These are phyloP conservation scores for Xylariaceae sp. DNA, from an alignment of 2,329 filamentous ascomycete genomes.

Conservation along the genomic window DNA sequence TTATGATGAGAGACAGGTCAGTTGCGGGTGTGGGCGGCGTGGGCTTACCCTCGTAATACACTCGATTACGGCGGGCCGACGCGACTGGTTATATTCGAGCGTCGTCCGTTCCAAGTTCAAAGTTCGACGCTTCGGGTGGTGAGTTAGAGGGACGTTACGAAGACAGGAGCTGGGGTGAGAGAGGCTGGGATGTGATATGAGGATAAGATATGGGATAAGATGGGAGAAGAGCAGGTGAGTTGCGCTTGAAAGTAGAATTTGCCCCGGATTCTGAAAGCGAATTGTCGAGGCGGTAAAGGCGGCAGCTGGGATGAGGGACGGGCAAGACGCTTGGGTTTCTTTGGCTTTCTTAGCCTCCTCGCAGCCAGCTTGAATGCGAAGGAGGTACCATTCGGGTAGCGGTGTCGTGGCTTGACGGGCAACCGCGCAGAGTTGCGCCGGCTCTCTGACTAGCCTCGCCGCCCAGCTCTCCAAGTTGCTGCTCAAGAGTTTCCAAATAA, in stretches of 20 bases:
- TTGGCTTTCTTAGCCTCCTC: no score
- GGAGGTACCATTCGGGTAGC: no score
- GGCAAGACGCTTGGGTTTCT: slow-evolving; percentile 14
- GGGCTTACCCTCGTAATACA: slow-evolving; percentile 22
- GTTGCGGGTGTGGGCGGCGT: slow-evolving; percentile 26
- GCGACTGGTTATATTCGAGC: slow-evolving; percentile 17
- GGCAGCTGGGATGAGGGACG: slow-evolving; percentile 9
- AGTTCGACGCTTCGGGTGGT: neutral
- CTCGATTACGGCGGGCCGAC: slow-evolving; percentile 6
- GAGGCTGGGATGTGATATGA: neutral
- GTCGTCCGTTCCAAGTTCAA: slow-evolving; percentile 3
- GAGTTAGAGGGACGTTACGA: slow-evolving; percentile 5
- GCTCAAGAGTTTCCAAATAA: no score
- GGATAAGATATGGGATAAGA: neutral
- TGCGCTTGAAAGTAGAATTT: slow-evolving; percentile 1
- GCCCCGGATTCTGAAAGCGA: neutral
- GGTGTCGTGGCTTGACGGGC: no score
- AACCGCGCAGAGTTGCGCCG: no score
- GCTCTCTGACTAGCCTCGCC: no score
- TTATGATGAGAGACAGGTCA: slow-evolving; percentile 11
- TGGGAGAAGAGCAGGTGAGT: slow-evolving; percentile 2
- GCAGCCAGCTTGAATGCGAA: no score
- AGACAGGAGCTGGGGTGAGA: neutral
- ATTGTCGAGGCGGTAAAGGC: slow-evolving; percentile 12
- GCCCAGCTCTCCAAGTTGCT: no score